Percentiles rank a stretch among this genome's conserved stretches.
phyloP scores from a whole-genome alignment of 2,329 filamentous ascomycete species.

The Alternaria sp. region DNA sequence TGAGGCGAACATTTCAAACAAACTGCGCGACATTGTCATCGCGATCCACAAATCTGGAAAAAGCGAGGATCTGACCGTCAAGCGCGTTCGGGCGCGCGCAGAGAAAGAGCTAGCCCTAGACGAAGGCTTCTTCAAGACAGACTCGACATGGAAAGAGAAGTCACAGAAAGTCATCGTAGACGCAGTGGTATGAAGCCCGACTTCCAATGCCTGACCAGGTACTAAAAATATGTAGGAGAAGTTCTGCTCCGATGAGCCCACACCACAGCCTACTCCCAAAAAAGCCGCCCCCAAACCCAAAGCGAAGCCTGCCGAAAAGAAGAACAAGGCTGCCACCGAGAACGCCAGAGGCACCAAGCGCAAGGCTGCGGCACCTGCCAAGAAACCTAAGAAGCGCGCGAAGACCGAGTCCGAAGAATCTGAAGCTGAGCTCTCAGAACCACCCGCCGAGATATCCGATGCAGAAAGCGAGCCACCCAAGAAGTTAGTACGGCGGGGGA shows the following conservation, averaged over 20 bases:
- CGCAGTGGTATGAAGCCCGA: slow-evolving; percentile 34
- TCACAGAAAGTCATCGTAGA: slow-evolving; percentile 45
- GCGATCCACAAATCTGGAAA: slow-evolving; percentile 50
- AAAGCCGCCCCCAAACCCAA: slow-evolving; percentile 27
- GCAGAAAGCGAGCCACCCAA: slow-evolving; percentile 36
- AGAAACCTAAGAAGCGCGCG: slow-evolving; percentile 30
- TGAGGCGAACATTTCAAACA: slow-evolving; percentile 47
- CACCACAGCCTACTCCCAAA: slow-evolving; percentile 26
- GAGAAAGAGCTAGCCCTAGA: slow-evolving; percentile 60
- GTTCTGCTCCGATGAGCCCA: slow-evolving; percentile 34
- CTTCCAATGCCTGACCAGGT: no score
- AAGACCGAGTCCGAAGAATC: slow-evolving; percentile 33
- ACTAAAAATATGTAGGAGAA: slow-evolving; percentile 27
- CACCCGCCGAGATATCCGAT: slow-evolving; percentile 26
- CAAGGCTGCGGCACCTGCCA: slow-evolving; percentile 33
- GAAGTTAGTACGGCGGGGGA: slow-evolving; percentile 28
- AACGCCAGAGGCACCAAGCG: slow-evolving; percentile 38
- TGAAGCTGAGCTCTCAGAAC: slow-evolving; percentile 28
- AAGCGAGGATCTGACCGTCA: slow-evolving; percentile 62
- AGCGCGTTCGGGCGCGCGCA: slow-evolving; percentile 59
- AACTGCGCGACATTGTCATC: slow-evolving; percentile 51
- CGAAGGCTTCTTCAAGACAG: slow-evolving; percentile 62
- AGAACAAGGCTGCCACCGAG: slow-evolving; percentile 20
- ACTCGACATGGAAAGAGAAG: slow-evolving; percentile 62
- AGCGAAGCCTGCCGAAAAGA: slow-evolving; percentile 31